phyloP scores from a whole-genome alignment of 2,329 filamentous ascomycete species.

The Capronia epimyces region DNA sequence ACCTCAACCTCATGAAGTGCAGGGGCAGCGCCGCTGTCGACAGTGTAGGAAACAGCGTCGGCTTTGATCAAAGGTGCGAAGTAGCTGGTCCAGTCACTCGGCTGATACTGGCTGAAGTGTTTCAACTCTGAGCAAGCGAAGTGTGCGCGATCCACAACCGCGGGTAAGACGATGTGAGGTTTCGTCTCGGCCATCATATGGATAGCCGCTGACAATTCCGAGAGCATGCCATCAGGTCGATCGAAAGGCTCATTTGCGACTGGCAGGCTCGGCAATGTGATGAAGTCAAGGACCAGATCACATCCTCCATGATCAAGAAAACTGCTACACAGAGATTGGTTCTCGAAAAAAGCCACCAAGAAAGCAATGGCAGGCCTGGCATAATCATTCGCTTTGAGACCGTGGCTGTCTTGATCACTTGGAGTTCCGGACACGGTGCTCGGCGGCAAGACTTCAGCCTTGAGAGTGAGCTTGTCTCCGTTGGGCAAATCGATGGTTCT shows the following conservation, averaged over 20 bases:
- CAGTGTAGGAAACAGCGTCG: slow-evolving; percentile 16
- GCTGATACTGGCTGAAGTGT: slow-evolving; percentile 53
- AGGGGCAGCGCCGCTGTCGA: slow-evolving; percentile 13
- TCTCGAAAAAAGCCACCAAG: slow-evolving; percentile 68
- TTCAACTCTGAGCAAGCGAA: slow-evolving; percentile 62
- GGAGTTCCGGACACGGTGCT: slow-evolving; percentile 8
- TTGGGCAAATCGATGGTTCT: slow-evolving; percentile 33
- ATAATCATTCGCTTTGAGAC: slow-evolving; percentile 59
- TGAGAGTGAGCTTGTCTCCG: slow-evolving; percentile 33
- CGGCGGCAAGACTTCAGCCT: slow-evolving; percentile 16
- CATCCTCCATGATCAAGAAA: slow-evolving; percentile 70
- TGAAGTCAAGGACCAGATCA: slow-evolving; percentile 77
- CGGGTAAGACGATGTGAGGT: slow-evolving; percentile 74
- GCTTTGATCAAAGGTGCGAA: slow-evolving; percentile 60
- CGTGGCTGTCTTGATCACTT: slow-evolving; percentile 46
- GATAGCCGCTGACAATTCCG: slow-evolving; percentile 67
- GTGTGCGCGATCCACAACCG: slow-evolving; percentile 69
- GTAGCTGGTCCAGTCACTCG: slow-evolving; percentile 49
- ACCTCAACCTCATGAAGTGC: slow-evolving; percentile 39
- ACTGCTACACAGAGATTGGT: slow-evolving; percentile 62
- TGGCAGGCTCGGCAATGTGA: slow-evolving; percentile 73
- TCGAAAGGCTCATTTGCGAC: slow-evolving; percentile 22
- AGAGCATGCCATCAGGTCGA: slow-evolving; percentile 53
- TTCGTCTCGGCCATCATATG: slow-evolving; percentile 74
- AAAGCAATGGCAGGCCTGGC: slow-evolving; percentile 73